Base-by-base conservation (phyloP, 2,329 filamentous ascomycete species). In the Cadophora gregata region DNA sequence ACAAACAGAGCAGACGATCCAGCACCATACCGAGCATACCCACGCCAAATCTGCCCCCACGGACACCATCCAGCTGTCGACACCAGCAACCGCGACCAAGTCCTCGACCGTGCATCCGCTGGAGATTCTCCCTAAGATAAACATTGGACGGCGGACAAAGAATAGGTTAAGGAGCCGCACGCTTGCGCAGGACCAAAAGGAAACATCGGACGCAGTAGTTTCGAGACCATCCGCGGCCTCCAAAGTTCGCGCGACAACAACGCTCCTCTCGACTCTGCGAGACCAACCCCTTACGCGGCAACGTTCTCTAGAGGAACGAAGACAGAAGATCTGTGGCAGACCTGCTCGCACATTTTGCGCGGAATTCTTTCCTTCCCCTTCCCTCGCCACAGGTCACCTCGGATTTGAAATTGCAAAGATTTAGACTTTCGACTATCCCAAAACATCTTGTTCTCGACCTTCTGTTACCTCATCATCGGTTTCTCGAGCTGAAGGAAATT, bases 121-220 rank as follows among this genome's bases (percentile, higher is more conserved):
- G 50, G 56, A 64, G 33, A 25, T 21, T 19, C 25, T 31, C 48
- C 50, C 70, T 61, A 47, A 56, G 63, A 68, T 68, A 71, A 71
- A 70, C 66, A 72, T 73, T 69, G 50, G 69, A 70, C 72, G 69
- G 68, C 72, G 69, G 68, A 70, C 67, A 70, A 33, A 50, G 59
- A 25, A 55, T 53, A 59, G 24, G 65, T 58, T 48, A 62, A 48
- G 66, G 64, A 71, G 66, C 70, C 64, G 68, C 69, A 67, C 68
- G 64, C 72, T 72, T 70, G 66, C 66, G 64, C 63, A 63, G 51
- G 63, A 42, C 60, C 29, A 36, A 25, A 59, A 38, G 36, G 62
- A 64, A 62, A 67, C 62, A 66, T 66, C 70, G 50, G 65, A 69
- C 64, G 64, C 19, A 50, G 48, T 53, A 62, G 56, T 48, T 24